These are phyloP conservation scores for Diaporthe sp. DNA, from an alignment of 2,329 filamentous ascomycete genomes.

Conservation along the genomic window DNA sequence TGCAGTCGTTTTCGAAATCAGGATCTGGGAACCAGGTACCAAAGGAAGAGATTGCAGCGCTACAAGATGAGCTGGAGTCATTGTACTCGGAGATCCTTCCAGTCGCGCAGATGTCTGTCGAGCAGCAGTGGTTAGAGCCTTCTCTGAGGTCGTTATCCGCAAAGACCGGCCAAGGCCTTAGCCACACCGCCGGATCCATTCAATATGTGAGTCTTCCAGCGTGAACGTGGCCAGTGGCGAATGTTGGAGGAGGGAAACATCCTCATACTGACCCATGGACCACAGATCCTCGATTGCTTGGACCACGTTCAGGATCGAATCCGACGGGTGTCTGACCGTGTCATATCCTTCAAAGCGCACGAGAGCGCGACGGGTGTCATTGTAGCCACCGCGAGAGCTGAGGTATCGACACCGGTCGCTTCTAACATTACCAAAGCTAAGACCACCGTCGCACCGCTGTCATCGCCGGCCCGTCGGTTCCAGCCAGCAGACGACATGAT, in stretches of 20 bases:
- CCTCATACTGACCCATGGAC: slow-evolving; percentile 43
- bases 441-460: slow-evolving; percentile 44
- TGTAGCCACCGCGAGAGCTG: slow-evolving; percentile 58
- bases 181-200: slow-evolving; percentile 61
- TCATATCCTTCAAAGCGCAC: slow-evolving; percentile 63
- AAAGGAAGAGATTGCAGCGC: slow-evolving; percentile 60
- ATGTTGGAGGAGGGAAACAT: too few relatives aligned
- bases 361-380: slow-evolving; percentile 57
- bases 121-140: slow-evolving; percentile 76
- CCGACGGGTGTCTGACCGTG: slow-evolving; percentile 56
- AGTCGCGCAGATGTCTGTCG: slow-evolving; percentile 78
- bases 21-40: slow-evolving; percentile 44
- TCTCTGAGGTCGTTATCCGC: slow-evolving; percentile 63
- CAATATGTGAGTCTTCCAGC: slow-evolving; percentile 61
- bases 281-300: slow-evolving; percentile 66
- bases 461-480: slow-evolving; percentile 53
- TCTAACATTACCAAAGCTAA: slow-evolving; percentile 44
- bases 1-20: slow-evolving; percentile 49
- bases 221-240: background rate
- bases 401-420: slow-evolving; percentile 53
- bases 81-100: slow-evolving; percentile 78
- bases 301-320: slow-evolving; percentile 65
- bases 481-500: slow-evolving; percentile 34
- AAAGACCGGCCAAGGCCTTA: slow-evolving; percentile 59
- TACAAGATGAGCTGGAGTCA: slow-evolving; percentile 77